Evolutionary conservation across 495 filamentous ascomycete genomes (phyloP).

Genomic region (Lophiostoma macrostomum): DNA sequence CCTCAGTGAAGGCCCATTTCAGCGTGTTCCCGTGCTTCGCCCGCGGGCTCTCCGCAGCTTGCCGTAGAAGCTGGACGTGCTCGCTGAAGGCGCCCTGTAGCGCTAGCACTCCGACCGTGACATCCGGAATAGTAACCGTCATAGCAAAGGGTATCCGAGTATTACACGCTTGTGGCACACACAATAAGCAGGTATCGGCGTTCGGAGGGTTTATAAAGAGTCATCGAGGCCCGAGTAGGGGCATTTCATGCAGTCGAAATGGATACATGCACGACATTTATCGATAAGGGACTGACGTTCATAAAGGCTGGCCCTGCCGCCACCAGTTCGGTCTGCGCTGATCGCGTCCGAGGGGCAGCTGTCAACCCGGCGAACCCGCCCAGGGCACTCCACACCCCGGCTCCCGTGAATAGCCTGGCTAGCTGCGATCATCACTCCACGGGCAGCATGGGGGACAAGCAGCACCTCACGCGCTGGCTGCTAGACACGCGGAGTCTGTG

Average conservation of each 20-base stretch:
- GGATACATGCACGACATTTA: slow-evolving; percentile 3
- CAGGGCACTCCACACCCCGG: background rate
- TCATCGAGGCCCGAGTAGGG: background rate
- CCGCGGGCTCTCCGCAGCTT: slow-evolving; percentile 52
- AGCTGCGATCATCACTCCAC: background rate
- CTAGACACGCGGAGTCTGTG: slow-evolving; percentile 42
- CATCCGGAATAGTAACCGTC: slow-evolving; percentile 20
- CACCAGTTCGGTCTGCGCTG: background rate
- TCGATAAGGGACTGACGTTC: slow-evolving; percentile 16
- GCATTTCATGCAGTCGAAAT: too few relatives aligned
- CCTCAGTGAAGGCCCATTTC: slow-evolving; percentile 67
- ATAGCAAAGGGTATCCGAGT: slow-evolving; percentile 2
- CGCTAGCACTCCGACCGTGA: slow-evolving; percentile 82
- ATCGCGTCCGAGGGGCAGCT: background rate
- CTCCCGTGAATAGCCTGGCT: slow-evolving; percentile 4
- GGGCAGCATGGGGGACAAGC: background rate
- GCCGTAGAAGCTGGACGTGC: slow-evolving; percentile 72
- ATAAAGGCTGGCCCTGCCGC: slow-evolving; percentile 7
- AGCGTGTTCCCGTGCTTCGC: slow-evolving; percentile 18
- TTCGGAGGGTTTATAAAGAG: slow-evolving; percentile 19
- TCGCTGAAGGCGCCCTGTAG: slow-evolving; percentile 93
- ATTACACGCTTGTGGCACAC: background rate
- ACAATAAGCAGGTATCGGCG: slow-evolving; percentile 7
- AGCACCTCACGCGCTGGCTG: slow-evolving; percentile 40
- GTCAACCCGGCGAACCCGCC: too few relatives aligned